These are phyloP conservation scores for Ceratobasidium theobromae DNA, from an alignment of 1,284 basidiomycete genomes.

Conservation along the genomic window DNA sequence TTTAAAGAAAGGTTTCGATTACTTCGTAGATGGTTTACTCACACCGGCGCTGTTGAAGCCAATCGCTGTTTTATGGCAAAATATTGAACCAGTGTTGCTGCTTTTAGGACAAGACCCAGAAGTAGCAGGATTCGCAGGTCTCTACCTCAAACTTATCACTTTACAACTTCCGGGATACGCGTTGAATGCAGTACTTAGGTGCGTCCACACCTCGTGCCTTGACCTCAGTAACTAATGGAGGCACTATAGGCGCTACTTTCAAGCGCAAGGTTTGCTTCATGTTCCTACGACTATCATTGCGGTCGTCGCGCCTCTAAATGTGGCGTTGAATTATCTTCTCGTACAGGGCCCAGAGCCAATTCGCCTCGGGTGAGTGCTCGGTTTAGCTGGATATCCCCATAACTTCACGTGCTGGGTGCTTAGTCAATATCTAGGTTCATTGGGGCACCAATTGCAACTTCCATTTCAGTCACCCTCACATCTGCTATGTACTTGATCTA, in stretches of 20 bases:
- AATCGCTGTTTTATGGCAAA: slow-evolving; percentile 72
- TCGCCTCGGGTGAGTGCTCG: slow-evolving; percentile 63
- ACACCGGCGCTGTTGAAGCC: too few relatives aligned
- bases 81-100: slow-evolving; percentile 77
- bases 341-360: slow-evolving; percentile 82
- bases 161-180: slow-evolving; percentile 87
- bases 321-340: slow-evolving; percentile 78
- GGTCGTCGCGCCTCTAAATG: slow-evolving; percentile 83
- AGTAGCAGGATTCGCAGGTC: slow-evolving; percentile 74
- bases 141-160: slow-evolving; percentile 75
- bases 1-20: slow-evolving; percentile 44
- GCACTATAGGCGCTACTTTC: background rate
- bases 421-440: slow-evolving; percentile 65
- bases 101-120: slow-evolving; percentile 80
- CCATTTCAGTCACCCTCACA: slow-evolving; percentile 85
- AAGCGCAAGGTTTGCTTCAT: slow-evolving; percentile 66
- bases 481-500: slow-evolving; percentile 67
- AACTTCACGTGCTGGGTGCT: background rate
- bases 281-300: slow-evolving; percentile 86
- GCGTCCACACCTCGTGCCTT: slow-evolving; percentile 82
- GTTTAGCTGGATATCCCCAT: too few relatives aligned
- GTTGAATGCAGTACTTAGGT: slow-evolving; percentile 70
- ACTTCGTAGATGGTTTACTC: slow-evolving; percentile 42
- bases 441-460: slow-evolving; percentile 88
- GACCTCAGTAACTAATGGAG: background rate